Base-by-base conservation (phyloP, 2,329 filamentous ascomycete species). In the Venturia nashicola region DNA sequence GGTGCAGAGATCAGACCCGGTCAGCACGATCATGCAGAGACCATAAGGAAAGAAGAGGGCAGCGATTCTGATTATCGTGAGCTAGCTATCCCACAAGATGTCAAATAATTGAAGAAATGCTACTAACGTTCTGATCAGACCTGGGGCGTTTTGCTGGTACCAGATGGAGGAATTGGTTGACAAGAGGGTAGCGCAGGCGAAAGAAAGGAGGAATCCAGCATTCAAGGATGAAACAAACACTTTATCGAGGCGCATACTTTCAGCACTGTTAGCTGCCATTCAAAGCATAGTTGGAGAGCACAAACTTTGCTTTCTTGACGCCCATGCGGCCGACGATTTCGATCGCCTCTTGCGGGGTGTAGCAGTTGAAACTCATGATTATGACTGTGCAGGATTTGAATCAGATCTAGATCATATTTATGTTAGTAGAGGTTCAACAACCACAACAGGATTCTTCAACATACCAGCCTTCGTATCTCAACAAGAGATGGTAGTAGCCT, bases 251-350 rank as follows among this genome's bases (percentile, higher is more conserved):
- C 79, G 75, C 78, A 80, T 83, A 64, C 79, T 76, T 6, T 36
- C 6, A 16, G 16, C 5, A 1, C 36, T 36, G 27, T 57, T 36
- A 57, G 51, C 18, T 20, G 12, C 48, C 12, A 8, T 5, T 36
- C 5, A 32, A 6, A 14, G 5, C 12, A 9, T 8, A 5, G 36
- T 18, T 36, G 14, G 7, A 27, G 16, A 36, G 27, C 1, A 14
- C 51, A 20, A 36, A 57, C 51, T 57, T 57, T 11, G 79, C 80
- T 69, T 83, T 84, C 62, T 75, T 75, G 34, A 74, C 74, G 5
- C 81, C 82, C n/a, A 78, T 75, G 12, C 79, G 76, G 0, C 77
- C 78, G 64, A 81, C 74, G 18, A 82, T 71, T 71, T 83, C 80
- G 8, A 78, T 77, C 43, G 81, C 78, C 71, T 84, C 77, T 16